These are phyloP conservation scores for Erysimum cheiranthoides DNA, from an alignment of 345 rosid genomes.

Conservation along the genomic window DNA sequence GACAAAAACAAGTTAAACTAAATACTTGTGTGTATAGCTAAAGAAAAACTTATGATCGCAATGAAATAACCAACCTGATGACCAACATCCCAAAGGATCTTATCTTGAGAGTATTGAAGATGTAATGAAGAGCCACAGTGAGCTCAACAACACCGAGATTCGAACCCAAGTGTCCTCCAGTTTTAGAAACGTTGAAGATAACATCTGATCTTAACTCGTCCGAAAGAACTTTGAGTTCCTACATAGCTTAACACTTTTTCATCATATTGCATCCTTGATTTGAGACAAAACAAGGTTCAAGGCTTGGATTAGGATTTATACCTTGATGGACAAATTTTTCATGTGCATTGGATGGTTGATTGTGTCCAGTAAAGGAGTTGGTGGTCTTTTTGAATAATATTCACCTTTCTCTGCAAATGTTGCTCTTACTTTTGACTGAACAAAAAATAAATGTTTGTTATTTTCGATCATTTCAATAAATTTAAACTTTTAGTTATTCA, in stretches of 20 bases:
- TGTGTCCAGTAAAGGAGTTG: slow-evolving; percentile 75
- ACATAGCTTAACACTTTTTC: slow-evolving; percentile 47
- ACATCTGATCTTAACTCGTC: slow-evolving; percentile 11
- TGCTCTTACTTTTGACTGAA: slow-evolving; percentile 8
- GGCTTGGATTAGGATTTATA: slow-evolving; percentile 11
- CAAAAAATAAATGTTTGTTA: background rate
- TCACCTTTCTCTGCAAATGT: slow-evolving; percentile 23
- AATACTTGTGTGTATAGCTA: background rate
- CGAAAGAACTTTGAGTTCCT: background rate
- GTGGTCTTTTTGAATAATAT: slow-evolving; percentile 50
- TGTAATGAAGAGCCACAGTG: slow-evolving; percentile 1
- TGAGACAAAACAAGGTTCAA: background rate
- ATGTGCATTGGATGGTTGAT: slow-evolving; percentile 73
- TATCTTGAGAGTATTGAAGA: slow-evolving; percentile 4
- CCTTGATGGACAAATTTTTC: slow-evolving; percentile 71
- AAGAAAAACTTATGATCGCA: background rate
- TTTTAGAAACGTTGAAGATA: background rate
- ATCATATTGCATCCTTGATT: slow-evolving; percentile 34
- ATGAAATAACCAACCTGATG: slow-evolving; percentile 54
- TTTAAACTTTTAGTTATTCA: background rate
- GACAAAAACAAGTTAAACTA: slow-evolving; percentile 6
- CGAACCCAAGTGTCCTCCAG: background rate
- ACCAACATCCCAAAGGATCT: slow-evolving; percentile 12
- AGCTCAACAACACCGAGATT: slow-evolving; percentile 1
- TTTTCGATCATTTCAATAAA: background rate